Base-by-base conservation (phyloP, 176 grass and related monocot species). In the Oryza officinalis region DNA sequence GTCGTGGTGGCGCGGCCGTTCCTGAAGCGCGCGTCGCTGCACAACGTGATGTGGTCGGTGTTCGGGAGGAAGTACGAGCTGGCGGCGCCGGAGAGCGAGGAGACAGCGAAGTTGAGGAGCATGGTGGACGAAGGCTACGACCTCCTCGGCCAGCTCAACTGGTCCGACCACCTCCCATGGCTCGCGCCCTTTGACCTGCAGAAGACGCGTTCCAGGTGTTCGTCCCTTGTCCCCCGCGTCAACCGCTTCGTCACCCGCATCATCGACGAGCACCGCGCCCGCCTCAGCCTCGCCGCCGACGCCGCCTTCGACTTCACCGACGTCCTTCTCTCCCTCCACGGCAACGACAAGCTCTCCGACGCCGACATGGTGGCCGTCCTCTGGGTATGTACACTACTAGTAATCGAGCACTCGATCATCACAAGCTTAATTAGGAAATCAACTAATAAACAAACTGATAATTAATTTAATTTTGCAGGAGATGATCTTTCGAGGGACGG, bases 401-500 rank as follows among this genome's bases (percentile, higher is more conserved):
- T 41, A 72, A 27, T 14, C 12, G 25, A 30, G n/a, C 43, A 40
- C 25, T 68, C 1, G 1, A 9, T 5, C 1, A 9, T 5, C 3
- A 74, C 2, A 4, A 7, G 57, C 28, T 22, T 25, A 32, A 4
- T 18, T 10, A 0, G 0, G 2, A 13, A 13, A 14, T 47, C 13
- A 47, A 14, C 45, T 47, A 14, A 52, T 20, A 20, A 17, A 15
- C 13, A 2, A 50, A 2, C 4, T 52, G 17, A 20, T 52, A 22
- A 41, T 41, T 37, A 37, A 6, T 52, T 57, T 57, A 22, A 57
- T n/a, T 57, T 57, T 18, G 78, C 79, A 97, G 94, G 94, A 97
- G 79, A 97, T 97, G 94, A 86, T 97, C 86, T 97, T 97, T 79
- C 86, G 91, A 28, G 94, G 94, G 66, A 94, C 94, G 67, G 94